These are phyloP conservation scores for Lentinula sp. DNA, from an alignment of 768 basidiomycete species.

Conservation along the genomic window DNA sequence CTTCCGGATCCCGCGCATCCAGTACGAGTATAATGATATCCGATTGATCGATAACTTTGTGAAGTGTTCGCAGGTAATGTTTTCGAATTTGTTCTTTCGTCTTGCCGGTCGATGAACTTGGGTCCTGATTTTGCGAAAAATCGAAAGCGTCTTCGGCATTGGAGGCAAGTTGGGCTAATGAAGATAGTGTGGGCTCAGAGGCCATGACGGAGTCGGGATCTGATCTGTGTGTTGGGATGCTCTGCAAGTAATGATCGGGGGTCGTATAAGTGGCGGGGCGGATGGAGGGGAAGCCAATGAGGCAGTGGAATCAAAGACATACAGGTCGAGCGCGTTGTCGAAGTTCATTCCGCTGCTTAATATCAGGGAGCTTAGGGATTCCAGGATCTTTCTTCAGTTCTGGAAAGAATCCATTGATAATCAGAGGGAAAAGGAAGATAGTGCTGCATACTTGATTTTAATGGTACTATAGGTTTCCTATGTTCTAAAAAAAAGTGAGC, in stretches of 20 bases:
- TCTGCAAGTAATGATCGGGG: constrained; percentile 14
- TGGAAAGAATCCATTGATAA: constrained; percentile 18
- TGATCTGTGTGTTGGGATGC: constrained; percentile 15
- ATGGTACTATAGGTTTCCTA: constrained; percentile 32
- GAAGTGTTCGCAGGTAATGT: constrained; percentile 72
- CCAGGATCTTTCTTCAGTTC: constrained; percentile 89
- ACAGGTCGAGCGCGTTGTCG: constrained; percentile 39
- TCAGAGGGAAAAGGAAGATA: not conserved
- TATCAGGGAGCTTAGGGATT: constrained; percentile 72
- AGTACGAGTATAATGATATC: constrained; percentile 88
- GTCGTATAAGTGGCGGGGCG: not conserved
- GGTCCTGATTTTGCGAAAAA: constrained; percentile 16
- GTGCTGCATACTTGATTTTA: constrained; percentile 14
- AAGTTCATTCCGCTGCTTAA: constrained; percentile 53
- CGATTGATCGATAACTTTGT: constrained; percentile 90
- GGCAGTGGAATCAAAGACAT: constrained; percentile 14
- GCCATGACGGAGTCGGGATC: constrained; percentile 68
- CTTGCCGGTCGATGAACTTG: constrained; percentile 29
- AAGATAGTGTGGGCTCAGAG: constrained; percentile 61
- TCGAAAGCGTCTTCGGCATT: constrained; percentile 16
- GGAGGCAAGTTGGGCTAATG: constrained; percentile 9
- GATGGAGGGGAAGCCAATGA: not conserved
- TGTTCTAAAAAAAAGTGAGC: constrained; percentile 21
- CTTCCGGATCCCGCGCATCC: constrained; percentile 94
- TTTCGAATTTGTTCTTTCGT: constrained; percentile 67